Evolutionary conservation across 208 protist genomes (phyloP).

Genomic region (Crithidia thermophila): DNA sequence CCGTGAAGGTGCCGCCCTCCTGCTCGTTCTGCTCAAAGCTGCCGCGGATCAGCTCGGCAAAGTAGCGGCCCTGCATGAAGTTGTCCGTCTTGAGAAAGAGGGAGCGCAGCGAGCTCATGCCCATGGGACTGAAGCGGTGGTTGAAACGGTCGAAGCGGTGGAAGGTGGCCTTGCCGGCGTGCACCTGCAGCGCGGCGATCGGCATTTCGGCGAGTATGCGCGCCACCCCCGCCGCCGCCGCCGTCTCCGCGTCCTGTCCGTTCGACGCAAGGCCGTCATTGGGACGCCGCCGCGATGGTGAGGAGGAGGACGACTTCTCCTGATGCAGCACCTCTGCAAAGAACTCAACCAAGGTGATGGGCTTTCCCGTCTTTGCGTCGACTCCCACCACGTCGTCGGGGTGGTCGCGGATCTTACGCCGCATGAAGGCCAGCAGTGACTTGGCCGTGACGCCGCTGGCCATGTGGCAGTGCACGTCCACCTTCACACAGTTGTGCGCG

Average conservation of each 20-base stretch:
- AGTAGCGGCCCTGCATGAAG: conserved; percentile 91
- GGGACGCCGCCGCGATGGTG: too few relatives aligned
- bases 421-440: conserved; percentile 72
- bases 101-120: conserved; percentile 60
- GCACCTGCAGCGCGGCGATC: conserved; percentile 78
- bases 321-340: conserved; percentile 32
- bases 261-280: too few relatives aligned
- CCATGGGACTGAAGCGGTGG: conserved; percentile 80
- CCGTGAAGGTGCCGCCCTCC: conserved; percentile 70
- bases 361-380: conserved; percentile 30
- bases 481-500: conserved; percentile 82
- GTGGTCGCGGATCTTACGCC: conserved; percentile 55
- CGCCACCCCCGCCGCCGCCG: conserved; percentile 31
- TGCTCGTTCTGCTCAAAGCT: conserved; percentile 52
- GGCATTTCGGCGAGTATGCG: conserved; percentile 53
- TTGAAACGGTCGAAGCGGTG: conserved; percentile 93
- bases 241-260: background rate
- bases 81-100: conserved; percentile 89
- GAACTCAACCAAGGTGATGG: conserved; percentile 50
- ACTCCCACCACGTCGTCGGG: conserved; percentile 77
- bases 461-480: conserved; percentile 89
- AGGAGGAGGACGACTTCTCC: background rate
- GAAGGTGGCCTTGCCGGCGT: conserved; percentile 83
- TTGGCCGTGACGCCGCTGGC: conserved; percentile 78
- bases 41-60: conserved; percentile 77